Conservation (phyloP, 2,329 filamentous ascomycete genomes). For the Penicillium freii region DNA sequence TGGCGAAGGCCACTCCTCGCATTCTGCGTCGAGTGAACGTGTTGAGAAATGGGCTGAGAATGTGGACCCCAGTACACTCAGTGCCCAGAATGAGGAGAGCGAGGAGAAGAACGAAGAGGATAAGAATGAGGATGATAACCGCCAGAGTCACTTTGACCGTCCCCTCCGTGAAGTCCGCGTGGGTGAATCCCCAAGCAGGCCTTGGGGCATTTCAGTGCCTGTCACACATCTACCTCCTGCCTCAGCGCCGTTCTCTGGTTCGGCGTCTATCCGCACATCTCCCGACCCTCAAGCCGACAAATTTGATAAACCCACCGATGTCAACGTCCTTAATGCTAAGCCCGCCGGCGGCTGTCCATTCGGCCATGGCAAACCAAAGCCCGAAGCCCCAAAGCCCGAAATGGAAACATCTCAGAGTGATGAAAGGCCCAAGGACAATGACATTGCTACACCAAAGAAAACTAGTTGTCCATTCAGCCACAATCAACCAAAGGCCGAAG, state of each 20-base stretch:
- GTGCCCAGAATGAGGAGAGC: conserved; percentile 32
- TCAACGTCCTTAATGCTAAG: conserved; percentile 17
- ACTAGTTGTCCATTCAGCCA: conserved; percentile 11
- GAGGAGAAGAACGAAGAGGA: conserved; percentile 38
- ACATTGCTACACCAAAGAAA: background rate
- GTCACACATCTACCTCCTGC: conserved; percentile 42
- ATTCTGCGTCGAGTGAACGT: conserved; percentile 60
- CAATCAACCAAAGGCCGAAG: conserved; percentile 4
- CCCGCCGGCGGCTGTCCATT: conserved; percentile 38
- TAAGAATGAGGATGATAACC: conserved; percentile 54
- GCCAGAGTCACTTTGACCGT: conserved; percentile 76
- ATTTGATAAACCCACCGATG: conserved; percentile 11
- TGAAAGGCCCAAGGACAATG: conserved; percentile 1
- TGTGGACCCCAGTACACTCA: conserved; percentile 56
- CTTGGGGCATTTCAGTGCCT: conserved; percentile 88
- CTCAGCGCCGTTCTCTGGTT: conserved; percentile 28
- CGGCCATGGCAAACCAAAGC: conserved; percentile 28
- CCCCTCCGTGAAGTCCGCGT: conserved; percentile 86
- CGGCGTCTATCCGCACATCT: conserved; percentile 19
- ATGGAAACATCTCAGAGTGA: conserved; percentile 4
- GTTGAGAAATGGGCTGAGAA: conserved; percentile 84
- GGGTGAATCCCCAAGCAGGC: conserved; percentile 86
- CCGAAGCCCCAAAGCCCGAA: conserved; percentile 7
- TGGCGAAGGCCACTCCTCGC: conserved; percentile 28
- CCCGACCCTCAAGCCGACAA: conserved; percentile 19